Evolutionary conservation across 2,329 filamentous ascomycete genomes (phyloP).

Genomic region (Cladosporium cucumerinum): DNA sequence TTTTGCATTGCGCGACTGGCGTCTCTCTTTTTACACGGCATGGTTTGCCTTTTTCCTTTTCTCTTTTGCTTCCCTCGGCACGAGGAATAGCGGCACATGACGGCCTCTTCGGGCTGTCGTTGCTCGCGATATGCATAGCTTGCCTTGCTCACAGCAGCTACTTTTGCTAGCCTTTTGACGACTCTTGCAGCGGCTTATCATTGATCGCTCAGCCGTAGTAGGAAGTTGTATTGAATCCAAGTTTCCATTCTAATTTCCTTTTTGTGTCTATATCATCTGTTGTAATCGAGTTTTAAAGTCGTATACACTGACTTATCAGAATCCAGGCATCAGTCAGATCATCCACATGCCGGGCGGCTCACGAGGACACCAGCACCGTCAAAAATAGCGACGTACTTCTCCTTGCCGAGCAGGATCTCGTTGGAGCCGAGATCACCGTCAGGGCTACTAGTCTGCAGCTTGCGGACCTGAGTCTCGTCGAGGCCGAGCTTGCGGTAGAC

Average conservation of each 20-base stretch:
- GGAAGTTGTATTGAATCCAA: neutral
- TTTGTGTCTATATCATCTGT: neutral
- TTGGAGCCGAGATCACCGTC: conserved; percentile 97
- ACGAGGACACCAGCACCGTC: conserved; percentile 93
- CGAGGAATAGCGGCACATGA: neutral
- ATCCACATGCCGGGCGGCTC: conserved; percentile 35
- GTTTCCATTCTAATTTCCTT: neutral
- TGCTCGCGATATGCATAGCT: neutral
- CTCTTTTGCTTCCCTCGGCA: neutral
- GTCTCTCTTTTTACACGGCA: neutral
- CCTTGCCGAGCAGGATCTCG: conserved; percentile 91
- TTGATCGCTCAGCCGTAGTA: neutral
- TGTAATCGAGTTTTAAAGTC: neutral
- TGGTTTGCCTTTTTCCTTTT: neutral
- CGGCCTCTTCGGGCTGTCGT: neutral
- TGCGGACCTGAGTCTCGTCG: conserved; percentile 77
- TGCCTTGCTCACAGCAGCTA: neutral
- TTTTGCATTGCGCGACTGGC: neutral
- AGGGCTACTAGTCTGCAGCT: conserved; percentile 96
- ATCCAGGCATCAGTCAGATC: neutral
- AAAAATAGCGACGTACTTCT: conserved; percentile 91
- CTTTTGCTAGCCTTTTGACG: neutral
- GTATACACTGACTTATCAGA: neutral
- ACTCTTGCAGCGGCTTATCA: neutral
- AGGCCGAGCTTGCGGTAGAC: conserved; percentile 96